Percentiles rank a stretch among this genome's conserved stretches.
Evolutionary conservation across 345 rosid species (phyloP).

Genomic region (Psidium guajava): DNA sequence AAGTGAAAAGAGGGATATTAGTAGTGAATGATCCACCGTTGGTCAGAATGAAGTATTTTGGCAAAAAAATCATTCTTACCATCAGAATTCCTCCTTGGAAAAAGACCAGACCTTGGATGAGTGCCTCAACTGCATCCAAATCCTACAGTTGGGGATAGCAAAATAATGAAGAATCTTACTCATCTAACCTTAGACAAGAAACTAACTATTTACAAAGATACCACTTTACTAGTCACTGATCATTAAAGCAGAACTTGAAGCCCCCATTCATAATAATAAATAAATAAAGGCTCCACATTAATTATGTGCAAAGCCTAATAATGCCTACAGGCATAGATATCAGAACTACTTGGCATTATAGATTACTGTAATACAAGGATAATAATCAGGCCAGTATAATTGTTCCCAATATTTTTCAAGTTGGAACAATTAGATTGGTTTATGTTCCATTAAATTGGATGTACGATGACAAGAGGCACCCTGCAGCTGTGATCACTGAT

Average conservation of each 20-base stretch:
- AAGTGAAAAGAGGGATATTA: background rate
- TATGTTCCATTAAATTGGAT: no score
- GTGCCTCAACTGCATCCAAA: background rate
- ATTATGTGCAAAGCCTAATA: background rate
- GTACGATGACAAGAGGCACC: no score
- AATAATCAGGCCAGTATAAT: no score
- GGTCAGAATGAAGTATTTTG: background rate
- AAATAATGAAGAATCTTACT: background rate
- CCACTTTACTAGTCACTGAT: background rate
- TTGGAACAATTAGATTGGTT: no score
- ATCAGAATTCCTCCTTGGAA: background rate
- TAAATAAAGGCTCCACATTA: background rate
- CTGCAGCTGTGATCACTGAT: no score
- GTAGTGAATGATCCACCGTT: background rate
- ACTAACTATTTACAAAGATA: background rate
- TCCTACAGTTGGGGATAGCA: background rate
- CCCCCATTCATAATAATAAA: background rate
- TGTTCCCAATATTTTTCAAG: no score
- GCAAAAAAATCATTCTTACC: background rate
- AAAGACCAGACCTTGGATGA: background rate
- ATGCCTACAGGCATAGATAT: no score
- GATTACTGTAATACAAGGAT: no score
- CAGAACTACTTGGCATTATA: no score
- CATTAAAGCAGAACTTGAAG: background rate
- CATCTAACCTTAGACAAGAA: background rate